Evolutionary conservation across 2,329 filamentous ascomycete genomes (phyloP).

Genomic region (Colletotrichum karsti): DNA sequence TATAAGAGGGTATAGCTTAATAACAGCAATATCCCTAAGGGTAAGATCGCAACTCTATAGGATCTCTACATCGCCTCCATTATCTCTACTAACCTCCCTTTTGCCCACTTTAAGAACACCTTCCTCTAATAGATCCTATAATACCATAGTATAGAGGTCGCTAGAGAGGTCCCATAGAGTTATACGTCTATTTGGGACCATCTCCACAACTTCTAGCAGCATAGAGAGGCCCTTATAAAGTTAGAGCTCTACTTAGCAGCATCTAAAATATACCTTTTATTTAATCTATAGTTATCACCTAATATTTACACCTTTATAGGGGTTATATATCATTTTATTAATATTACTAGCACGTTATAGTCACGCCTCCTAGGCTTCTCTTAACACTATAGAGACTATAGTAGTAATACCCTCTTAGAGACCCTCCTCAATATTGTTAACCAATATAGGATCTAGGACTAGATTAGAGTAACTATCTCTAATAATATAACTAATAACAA

Average conservation of each 20-base stretch:
- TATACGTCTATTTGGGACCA: not conserved
- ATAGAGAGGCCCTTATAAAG: not conserved
- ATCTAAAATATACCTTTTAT: not conserved
- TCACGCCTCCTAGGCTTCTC: not conserved
- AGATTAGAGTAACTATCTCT: too few relatives aligned
- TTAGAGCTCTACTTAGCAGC: not conserved
- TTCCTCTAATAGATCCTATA: not conserved
- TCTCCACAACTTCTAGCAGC: not conserved
- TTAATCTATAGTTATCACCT: not conserved
- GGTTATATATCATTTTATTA: not conserved
- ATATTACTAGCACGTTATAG: not conserved
- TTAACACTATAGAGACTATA: not conserved
- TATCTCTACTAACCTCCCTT: too few relatives aligned
- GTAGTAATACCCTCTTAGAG: not conserved
- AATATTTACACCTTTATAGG: too few relatives aligned
- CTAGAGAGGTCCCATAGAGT: not conserved
- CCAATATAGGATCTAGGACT: not conserved
- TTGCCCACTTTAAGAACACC: too few relatives aligned
- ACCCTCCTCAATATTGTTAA: not conserved
- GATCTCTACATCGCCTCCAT: too few relatives aligned
- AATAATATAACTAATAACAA: too few relatives aligned
- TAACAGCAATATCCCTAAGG: too few relatives aligned
- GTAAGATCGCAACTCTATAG: too few relatives aligned
- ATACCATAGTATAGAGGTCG: not conserved
- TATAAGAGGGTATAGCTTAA: too few relatives aligned